Percentiles rank a stretch among this genome's conserved stretches.
Conservation (phyloP, 768 basidiomycete genomes). For the Suillus cothurnatus region DNA sequence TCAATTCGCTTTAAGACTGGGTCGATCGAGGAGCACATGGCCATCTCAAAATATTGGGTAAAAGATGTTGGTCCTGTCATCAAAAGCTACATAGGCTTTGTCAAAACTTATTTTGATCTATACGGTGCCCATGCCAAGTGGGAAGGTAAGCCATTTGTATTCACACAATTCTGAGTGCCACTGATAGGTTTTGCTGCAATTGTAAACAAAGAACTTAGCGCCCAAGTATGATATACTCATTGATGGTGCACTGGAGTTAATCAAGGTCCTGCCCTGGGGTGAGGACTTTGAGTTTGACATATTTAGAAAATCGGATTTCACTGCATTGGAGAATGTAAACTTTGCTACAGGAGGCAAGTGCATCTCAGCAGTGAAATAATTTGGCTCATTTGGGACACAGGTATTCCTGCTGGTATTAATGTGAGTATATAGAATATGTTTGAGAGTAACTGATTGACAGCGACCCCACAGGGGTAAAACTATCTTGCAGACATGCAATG, state of each 20-base stretch:
- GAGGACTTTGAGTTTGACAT: constrained; percentile 63
- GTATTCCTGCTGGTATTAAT: constrained; percentile 90
- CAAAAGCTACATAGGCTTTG: constrained; percentile 86
- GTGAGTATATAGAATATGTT: constrained; percentile 37
- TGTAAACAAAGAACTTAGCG: constrained; percentile 81
- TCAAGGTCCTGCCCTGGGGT: constrained; percentile 86
- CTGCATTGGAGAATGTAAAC: constrained; percentile 77
- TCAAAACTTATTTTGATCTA: constrained; percentile 87
- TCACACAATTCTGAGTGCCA: not conserved
- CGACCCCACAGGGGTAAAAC: not conserved
- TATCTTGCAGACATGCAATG: not conserved
- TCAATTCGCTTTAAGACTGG: constrained; percentile 64
- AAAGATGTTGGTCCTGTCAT: constrained; percentile 86
- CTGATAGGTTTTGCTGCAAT: constrained; percentile 82
- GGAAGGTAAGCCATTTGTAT: constrained; percentile 59
- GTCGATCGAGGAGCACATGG: constrained; percentile 77
- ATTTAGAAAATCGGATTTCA: constrained; percentile 88
- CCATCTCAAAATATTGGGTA: constrained; percentile 81
- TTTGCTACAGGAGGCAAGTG: constrained; percentile 80
- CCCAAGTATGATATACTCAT: constrained; percentile 82
- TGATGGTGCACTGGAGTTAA: constrained; percentile 71
- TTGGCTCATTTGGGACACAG: constrained; percentile 32
- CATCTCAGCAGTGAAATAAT: not conserved
- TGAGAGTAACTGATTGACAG: not conserved
- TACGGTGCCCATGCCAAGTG: constrained; percentile 91